These are phyloP conservation scores for Linderina pennispora DNA, from an alignment of 192 early-diverging fungal genomes.

Conservation along the genomic window DNA sequence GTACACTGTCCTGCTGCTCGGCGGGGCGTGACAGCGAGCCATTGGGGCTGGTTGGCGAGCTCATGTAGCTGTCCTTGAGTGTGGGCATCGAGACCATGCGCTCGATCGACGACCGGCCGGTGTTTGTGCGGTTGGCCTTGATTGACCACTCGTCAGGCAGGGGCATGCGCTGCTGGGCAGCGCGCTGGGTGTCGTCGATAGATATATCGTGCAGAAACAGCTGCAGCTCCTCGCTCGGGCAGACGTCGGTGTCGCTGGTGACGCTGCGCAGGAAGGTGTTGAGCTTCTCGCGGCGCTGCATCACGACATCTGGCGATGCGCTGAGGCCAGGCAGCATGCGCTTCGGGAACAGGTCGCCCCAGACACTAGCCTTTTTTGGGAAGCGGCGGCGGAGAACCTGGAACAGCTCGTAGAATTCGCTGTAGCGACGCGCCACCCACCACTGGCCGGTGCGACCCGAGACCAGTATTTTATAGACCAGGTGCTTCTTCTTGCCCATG, in stretches of 20 bases:
- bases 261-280: slow-evolving; percentile 36
- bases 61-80: slow-evolving; percentile 22
- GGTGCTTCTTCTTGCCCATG: slow-evolving; percentile 13
- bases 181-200: slow-evolving; percentile 3
- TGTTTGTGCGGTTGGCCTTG: background rate
- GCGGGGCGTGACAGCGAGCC: background rate
- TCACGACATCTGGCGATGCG: slow-evolving; percentile 27
- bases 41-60: slow-evolving; percentile 2
- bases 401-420: slow-evolving; percentile 44
- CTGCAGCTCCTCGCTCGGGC: slow-evolving; percentile 29
- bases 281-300: slow-evolving; percentile 38
- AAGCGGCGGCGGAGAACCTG: slow-evolving; percentile 15
- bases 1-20: background rate
- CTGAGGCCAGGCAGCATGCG: slow-evolving; percentile 20
- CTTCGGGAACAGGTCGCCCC: slow-evolving; percentile 40
- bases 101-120: slow-evolving; percentile 21
- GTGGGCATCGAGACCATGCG: slow-evolving; percentile 40
- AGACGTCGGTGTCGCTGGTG: slow-evolving; percentile 35
- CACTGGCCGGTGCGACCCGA: slow-evolving; percentile 38
- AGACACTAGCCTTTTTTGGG: slow-evolving; percentile 12
- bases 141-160: slow-evolving; percentile 12
- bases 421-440: slow-evolving; percentile 39
- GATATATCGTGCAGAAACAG: slow-evolving; percentile 35
- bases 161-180: slow-evolving; percentile 15
- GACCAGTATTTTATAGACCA: slow-evolving; percentile 41